phyloP scores from a whole-genome alignment of 2,329 filamentous ascomycete species.

The Ophiosphaerella narmari region DNA sequence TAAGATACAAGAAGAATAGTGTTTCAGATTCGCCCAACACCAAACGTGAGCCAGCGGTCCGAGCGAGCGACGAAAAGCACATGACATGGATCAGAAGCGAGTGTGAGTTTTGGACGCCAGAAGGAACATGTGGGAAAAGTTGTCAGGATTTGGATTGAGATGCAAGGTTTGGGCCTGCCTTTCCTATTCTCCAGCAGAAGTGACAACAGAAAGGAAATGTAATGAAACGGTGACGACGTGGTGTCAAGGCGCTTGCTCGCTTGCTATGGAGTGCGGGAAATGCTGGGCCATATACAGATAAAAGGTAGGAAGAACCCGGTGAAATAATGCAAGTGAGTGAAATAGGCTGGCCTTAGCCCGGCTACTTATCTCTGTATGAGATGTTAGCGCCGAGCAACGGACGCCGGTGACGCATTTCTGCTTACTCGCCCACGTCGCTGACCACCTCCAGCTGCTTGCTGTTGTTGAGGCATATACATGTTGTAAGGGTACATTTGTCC shows the following conservation, averaged over 20 bases:
- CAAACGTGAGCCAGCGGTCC: background rate
- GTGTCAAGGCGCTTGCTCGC: constrained; percentile 1
- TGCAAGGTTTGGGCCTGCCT: too few relatives aligned
- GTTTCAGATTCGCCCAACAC: constrained; percentile 6
- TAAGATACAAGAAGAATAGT: constrained; percentile 31
- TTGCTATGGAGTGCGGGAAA: background rate
- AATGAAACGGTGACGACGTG: constrained; percentile 1
- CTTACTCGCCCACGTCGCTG: constrained; percentile 60
- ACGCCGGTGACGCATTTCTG: constrained; percentile 27
- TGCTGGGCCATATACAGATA: constrained; percentile 6
- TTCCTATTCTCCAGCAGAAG: too few relatives aligned
- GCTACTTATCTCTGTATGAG: constrained; percentile 33
- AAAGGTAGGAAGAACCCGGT: constrained; percentile 21
- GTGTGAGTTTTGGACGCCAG: constrained; percentile 4
- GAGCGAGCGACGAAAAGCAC: too few relatives aligned
- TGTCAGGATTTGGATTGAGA: too few relatives aligned
- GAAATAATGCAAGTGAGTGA: constrained; percentile 26
- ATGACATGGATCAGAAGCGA: too few relatives aligned
- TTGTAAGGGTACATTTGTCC: constrained; percentile 56
- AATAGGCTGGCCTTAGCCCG: background rate
- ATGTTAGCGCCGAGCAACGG: constrained; percentile 27
- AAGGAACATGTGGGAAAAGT: background rate
- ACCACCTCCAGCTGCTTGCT: constrained; percentile 51
- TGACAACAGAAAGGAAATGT: too few relatives aligned
- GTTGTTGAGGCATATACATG: constrained; percentile 56